Base-by-base conservation (phyloP, 257 asterid species). In the Nicotiana tabacum region DNA sequence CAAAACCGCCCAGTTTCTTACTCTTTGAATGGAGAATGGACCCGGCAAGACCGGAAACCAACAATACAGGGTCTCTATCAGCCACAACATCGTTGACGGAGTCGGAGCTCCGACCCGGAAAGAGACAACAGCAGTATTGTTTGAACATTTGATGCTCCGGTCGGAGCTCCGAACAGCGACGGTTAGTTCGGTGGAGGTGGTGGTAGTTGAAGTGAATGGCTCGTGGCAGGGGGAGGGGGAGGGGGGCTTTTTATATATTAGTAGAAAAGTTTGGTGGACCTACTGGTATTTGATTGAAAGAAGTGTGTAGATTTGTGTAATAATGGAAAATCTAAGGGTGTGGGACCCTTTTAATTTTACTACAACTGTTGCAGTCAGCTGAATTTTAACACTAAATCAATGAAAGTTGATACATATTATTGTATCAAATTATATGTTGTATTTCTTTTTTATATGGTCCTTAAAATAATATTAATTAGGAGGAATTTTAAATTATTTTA, bases 21-120 rank as follows among this genome's bases (percentile, higher is more conserved):
- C 78, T 90, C 94, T 84, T 95, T 9, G 96, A 92, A 82, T 92
- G 83, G 37, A 95, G 98, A 33, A 95, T 91, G 24, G 98, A 89
- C n/a, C 98, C 98, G 61, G 85, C 96, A 3, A 93, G 66, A 60
- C 98, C 98, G 66, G 98, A 87, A 3, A 95, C 93, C 53, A 95
- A 77, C 4, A 95, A 87, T 32, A 95, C 93, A 76, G 98, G 98
- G 87, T 95, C 94, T 32, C 93, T 91, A 84, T 95, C 98, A 66
- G 91, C 89, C 57, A 66, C 90, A 39, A 77, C 88, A 27, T 68
- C 89, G 1, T 74, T 8, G 21, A 30, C 62, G 15, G 64, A 76
- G 72, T 84, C 89, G 80, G 93, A 86, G 82, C 81, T 81, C 77
- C 84, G 78, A 39, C 83, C 29, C 3, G 53, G 77, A 29, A 65